A percentile compares a stretch with the other conserved stretches of the same genome.
phyloP scores from a whole-genome alignment of 768 basidiomycete genomes.

The Tylopilus sp. region DNA sequence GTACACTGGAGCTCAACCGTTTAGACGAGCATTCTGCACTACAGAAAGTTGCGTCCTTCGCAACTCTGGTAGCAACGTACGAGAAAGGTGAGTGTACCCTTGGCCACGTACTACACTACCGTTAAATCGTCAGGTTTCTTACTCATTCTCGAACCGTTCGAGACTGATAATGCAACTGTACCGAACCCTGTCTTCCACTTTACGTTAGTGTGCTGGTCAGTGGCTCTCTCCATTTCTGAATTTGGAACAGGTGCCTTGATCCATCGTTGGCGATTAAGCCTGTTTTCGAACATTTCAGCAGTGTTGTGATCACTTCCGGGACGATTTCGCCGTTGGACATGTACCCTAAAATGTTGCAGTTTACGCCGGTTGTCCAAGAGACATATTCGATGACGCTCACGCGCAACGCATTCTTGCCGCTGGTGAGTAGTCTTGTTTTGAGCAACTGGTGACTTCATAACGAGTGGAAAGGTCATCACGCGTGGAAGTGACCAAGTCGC shows the following conservation, averaged over 20 bases:
- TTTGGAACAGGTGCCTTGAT: constrained; percentile 76
- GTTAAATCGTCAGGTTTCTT: constrained; percentile 66
- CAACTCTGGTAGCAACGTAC: constrained; percentile 95
- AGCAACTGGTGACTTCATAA: background rate
- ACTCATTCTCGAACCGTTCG: constrained; percentile 95
- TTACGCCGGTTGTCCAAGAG: constrained; percentile 95
- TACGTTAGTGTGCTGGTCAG: constrained; percentile 52
- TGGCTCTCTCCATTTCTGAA: constrained; percentile 7
- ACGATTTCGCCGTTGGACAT: constrained; percentile 98
- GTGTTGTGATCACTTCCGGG: constrained; percentile 97
- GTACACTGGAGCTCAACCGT: constrained; percentile 84
- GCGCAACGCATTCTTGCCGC: constrained; percentile 91
- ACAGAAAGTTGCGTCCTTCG: constrained; percentile 95
- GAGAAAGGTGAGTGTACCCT: constrained; percentile 69
- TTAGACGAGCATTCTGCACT: constrained; percentile 89
- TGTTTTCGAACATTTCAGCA: constrained; percentile 96
- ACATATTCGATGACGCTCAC: constrained; percentile 98
- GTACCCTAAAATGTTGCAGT: constrained; percentile 99
- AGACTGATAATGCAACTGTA: constrained; percentile 97
- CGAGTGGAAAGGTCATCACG: constrained; percentile 75
- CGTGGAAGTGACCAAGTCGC: constrained; percentile 98
- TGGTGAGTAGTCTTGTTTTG: constrained; percentile 50
- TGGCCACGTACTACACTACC: background rate
- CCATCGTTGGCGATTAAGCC: constrained; percentile 97
- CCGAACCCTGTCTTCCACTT: constrained; percentile 99